These are phyloP conservation scores for Fusarium sp. DNA, from an alignment of 2,329 filamentous ascomycete species.

Conservation along the genomic window DNA sequence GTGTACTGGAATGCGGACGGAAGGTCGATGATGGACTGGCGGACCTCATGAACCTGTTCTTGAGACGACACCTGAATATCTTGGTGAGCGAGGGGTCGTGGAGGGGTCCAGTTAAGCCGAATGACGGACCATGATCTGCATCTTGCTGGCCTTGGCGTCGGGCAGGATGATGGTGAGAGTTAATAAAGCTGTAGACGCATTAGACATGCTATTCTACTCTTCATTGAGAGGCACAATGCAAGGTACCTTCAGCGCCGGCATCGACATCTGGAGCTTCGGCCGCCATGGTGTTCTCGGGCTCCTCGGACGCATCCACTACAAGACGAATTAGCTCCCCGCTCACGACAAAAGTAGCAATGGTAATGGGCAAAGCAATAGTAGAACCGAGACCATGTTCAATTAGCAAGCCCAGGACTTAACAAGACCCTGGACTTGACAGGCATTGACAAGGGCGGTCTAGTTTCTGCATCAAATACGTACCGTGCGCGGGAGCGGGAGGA, in stretches of 20 bases:
- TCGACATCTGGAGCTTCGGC: slow-evolving; percentile 44
- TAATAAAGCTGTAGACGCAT: slow-evolving; percentile 59
- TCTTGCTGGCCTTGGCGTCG: slow-evolving; percentile 76
- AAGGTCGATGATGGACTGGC: slow-evolving; percentile 94
- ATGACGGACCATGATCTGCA: slow-evolving; percentile 82
- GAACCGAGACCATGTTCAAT: slow-evolving; percentile 2
- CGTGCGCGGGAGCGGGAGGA: slow-evolving; percentile 43
- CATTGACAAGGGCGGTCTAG: slow-evolving; percentile 36
- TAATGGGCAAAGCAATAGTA: neutral
- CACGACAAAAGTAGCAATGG: neutral
- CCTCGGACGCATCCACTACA: slow-evolving; percentile 38
- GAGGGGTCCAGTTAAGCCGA: slow-evolving; percentile 9
- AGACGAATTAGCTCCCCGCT: slow-evolving; percentile 17
- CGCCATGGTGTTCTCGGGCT: slow-evolving; percentile 41
- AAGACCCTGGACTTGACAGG: slow-evolving; percentile 29
- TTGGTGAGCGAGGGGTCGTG: slow-evolving; percentile 27
- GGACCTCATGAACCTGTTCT: slow-evolving; percentile 97
- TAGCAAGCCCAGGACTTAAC: slow-evolving; percentile 5
- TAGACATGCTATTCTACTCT: slow-evolving; percentile 20
- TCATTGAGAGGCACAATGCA: slow-evolving; percentile 5
- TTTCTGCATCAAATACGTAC: slow-evolving; percentile 37
- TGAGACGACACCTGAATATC: slow-evolving; percentile 80
- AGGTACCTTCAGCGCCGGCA: slow-evolving; percentile 50
- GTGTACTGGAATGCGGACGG: slow-evolving; percentile 96
- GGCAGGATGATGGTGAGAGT: slow-evolving; percentile 83